Evolutionary conservation across 140 eudicot species (phyloP).

Genomic region (Flaveria floridana): DNA sequence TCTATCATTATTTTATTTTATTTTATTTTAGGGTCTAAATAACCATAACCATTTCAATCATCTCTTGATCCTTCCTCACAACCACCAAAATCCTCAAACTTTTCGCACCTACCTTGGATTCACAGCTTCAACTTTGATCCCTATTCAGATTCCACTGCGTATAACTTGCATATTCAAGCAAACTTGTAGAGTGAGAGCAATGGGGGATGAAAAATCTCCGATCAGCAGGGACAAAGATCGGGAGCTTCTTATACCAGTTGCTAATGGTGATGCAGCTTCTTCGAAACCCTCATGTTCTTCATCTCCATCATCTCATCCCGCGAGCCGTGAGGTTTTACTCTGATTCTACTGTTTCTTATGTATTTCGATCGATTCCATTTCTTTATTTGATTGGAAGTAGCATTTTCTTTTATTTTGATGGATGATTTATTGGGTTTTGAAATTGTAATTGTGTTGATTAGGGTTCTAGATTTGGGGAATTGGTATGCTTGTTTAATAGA

Average conservation of each 20-base stretch:
- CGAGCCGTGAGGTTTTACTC: conserved; percentile 71
- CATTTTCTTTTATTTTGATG: background rate
- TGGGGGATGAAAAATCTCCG: conserved; percentile 70
- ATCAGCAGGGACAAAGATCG: conserved; percentile 62
- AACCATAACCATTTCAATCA: conserved; percentile 11
- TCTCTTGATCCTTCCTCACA: conserved; percentile 3
- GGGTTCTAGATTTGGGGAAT: conserved; percentile 23
- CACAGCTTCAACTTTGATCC: conserved; percentile 15
- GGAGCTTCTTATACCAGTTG: conserved; percentile 84
- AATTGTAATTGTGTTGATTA: background rate
- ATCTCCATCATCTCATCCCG: conserved; percentile 49
- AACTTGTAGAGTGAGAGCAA: conserved; percentile 35
- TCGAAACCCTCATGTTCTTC: conserved; percentile 60
- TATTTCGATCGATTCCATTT: conserved; percentile 7
- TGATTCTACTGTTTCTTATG: background rate
- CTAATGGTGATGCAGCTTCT: conserved; percentile 47
- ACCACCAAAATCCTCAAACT: conserved; percentile 28
- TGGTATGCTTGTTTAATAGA: background rate
- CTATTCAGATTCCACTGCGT: background rate
- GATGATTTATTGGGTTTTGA: background rate
- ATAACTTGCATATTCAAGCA: background rate
- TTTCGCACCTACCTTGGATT: conserved; percentile 25
- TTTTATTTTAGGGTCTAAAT: conserved; percentile 20
- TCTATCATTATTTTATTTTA: background rate
- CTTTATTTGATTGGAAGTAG: background rate